Conservation (phyloP, 2,329 filamentous ascomycete species). For the Diaporthe aspalathi region DNA sequence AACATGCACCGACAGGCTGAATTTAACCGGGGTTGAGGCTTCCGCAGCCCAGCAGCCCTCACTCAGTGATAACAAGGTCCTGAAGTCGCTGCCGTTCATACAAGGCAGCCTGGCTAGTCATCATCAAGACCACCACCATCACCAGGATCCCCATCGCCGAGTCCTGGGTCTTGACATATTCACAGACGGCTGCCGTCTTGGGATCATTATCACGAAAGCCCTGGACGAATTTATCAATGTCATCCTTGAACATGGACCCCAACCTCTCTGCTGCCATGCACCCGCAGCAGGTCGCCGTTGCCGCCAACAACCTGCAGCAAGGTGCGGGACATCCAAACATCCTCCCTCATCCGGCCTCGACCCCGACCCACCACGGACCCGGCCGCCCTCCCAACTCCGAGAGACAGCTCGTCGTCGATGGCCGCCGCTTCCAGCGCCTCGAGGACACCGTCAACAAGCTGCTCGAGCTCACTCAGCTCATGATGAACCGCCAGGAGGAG, state of each 20-base stretch:
- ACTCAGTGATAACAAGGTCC: neutral
- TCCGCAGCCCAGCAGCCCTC: slow-evolving; percentile 9
- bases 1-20: slow-evolving; percentile 26
- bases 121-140: neutral
- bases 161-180: neutral
- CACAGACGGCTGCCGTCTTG: neutral
- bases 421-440: slow-evolving; percentile 39
- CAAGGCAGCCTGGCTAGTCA: neutral
- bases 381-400: slow-evolving; percentile 37
- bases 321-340: slow-evolving; percentile 20
- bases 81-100: neutral
- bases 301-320: slow-evolving; percentile 36
- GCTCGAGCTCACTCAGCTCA: slow-evolving; percentile 41
- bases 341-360: slow-evolving; percentile 22
- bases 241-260: slow-evolving; percentile 34
- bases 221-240: neutral
- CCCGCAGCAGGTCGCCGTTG: slow-evolving; percentile 36
- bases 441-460: slow-evolving; percentile 38
- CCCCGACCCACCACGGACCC: slow-evolving; percentile 31
- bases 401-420: slow-evolving; percentile 37
- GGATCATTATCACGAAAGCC: neutral
- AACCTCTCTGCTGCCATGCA: slow-evolving; percentile 33
- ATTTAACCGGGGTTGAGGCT: slow-evolving; percentile 9
- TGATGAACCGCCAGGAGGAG: slow-evolving; percentile 41
- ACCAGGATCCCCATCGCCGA: neutral